Evolutionary conservation across 345 rosid species (phyloP), one percentile per base, ranked within the genome.

Genomic region (Syzygium aqueum): DNA sequence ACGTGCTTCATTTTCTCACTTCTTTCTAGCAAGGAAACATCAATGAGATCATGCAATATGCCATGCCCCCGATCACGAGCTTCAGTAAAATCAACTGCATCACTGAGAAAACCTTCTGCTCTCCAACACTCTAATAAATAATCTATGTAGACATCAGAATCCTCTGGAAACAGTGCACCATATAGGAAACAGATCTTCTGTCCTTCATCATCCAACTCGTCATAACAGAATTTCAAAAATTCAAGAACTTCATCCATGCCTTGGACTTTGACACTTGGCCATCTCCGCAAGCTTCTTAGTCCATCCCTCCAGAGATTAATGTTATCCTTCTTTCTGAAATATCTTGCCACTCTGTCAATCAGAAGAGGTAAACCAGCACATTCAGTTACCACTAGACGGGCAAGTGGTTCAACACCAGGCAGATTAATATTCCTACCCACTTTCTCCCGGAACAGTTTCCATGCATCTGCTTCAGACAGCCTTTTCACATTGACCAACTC

Each of bases 71-170:
- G 78, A 23, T 87, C 90, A 30, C 89, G 86, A 54, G 87, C 88
- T 19, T 83, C 85, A 0, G 33, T 80, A 30, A 89, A 87, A 43
- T 87, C 61, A 65, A 63, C 53, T 30, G 51, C 90, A 78, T 57
- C 87, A 15, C 61, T 46, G 4, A 88, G 85, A 57, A 88, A 88
- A 16, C 90, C 90, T 89, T 89, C 87, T 78, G 87, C 88, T 61
- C 49, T 84, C 90, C 93, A 91, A n/a, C 90, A 88, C 57, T 91
- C 88, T 12, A 90, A 78, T 85, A 91, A 86, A 77, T 90, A 87
- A 82, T 91, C 89, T 57, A 52, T 53, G 23, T 30, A 87, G 28
- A 91, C 89, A 3, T 86, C 88, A 53, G 16, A 84, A 63, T 77
- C 89, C 51, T 86, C 91, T 0, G 89, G 86, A 33, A 59, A 90